phyloP scores from a whole-genome alignment of 805 yeast genomes.

The Teunomyces aglyptinius region DNA sequence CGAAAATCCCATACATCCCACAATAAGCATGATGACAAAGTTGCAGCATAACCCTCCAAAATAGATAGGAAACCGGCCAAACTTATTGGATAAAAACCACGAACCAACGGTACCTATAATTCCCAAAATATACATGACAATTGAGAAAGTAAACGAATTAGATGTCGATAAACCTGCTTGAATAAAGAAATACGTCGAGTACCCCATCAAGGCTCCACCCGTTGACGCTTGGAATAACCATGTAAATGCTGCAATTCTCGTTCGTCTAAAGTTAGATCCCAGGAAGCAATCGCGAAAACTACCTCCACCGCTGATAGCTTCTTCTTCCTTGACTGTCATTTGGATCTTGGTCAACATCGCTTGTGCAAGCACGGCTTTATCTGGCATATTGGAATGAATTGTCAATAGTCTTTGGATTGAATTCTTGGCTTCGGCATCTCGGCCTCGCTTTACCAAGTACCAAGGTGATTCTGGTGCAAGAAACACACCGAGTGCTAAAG shows the following conservation, averaged over 20 bases:
- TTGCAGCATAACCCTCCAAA: slow-evolving; percentile 37
- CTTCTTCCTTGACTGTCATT: slow-evolving; percentile 43
- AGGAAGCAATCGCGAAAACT: slow-evolving; percentile 46
- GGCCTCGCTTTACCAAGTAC: slow-evolving; percentile 41
- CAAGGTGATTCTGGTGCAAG: slow-evolving; percentile 51
- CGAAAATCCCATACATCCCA: slow-evolving; percentile 42
- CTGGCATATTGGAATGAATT: slow-evolving; percentile 30
- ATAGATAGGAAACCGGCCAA: slow-evolving; percentile 42
- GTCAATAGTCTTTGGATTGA: slow-evolving; percentile 36
- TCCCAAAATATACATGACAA: slow-evolving; percentile 46
- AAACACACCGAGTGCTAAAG: slow-evolving; percentile 32
- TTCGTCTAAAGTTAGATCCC: slow-evolving; percentile 47
- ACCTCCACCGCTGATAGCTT: slow-evolving; percentile 16
- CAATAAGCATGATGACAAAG: slow-evolving; percentile 35
- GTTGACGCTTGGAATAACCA: slow-evolving; percentile 48
- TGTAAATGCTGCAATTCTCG: slow-evolving; percentile 44
- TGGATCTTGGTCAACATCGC: slow-evolving; percentile 46
- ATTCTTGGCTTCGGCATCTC: slow-evolving; percentile 39
- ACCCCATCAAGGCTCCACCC: slow-evolving; percentile 48
- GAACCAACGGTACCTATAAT: slow-evolving; percentile 43
- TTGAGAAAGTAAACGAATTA: slow-evolving; percentile 46
- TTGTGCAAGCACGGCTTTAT: slow-evolving; percentile 31
- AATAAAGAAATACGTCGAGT: slow-evolving; percentile 49
- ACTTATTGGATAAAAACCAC: slow-evolving; percentile 40
- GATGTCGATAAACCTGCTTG: slow-evolving; percentile 48